These are phyloP conservation scores for Blastocystis sp. DNA, from an alignment of 352 stramenopile species.

Conservation along the genomic window DNA sequence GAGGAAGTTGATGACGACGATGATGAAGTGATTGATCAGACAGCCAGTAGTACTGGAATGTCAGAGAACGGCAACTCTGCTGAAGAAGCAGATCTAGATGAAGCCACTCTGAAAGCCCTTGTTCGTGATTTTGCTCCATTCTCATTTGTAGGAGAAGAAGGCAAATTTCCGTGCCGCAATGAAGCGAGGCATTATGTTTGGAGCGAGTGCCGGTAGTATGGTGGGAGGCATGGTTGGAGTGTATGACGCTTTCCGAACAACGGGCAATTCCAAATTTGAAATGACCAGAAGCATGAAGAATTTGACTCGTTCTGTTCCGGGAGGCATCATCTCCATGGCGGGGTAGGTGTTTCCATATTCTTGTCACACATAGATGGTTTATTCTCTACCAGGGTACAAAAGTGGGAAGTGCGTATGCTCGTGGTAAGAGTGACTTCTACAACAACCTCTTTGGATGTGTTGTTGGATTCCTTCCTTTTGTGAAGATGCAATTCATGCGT, in stretches of 20 bases:
- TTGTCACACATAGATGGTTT: background rate
- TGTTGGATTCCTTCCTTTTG: background rate
- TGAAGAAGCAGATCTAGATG: background rate
- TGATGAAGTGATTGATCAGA: background rate
- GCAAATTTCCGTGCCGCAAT: background rate
- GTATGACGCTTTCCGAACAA: background rate
- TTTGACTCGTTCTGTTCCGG: background rate
- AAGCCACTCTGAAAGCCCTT: background rate
- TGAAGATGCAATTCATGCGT: conserved; percentile 1
- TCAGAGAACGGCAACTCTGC: background rate
- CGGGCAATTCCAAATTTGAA: background rate
- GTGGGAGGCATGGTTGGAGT: conserved; percentile 33
- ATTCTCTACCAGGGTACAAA: conserved; percentile 17
- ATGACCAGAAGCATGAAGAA: background rate
- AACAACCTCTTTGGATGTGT: background rate
- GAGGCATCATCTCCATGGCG: background rate
- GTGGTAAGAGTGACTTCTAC: conserved; percentile 7
- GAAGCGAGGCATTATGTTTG: background rate
- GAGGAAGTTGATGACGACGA: conserved; percentile 16
- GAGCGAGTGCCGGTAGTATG: conserved; percentile 3
- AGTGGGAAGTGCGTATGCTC: background rate
- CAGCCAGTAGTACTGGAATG: background rate
- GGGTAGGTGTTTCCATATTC: background rate
- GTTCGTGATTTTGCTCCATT: background rate
- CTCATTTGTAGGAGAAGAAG: background rate